phyloP scores from a whole-genome alignment of 257 asterid species.

The Solanum chiquidenum region DNA sequence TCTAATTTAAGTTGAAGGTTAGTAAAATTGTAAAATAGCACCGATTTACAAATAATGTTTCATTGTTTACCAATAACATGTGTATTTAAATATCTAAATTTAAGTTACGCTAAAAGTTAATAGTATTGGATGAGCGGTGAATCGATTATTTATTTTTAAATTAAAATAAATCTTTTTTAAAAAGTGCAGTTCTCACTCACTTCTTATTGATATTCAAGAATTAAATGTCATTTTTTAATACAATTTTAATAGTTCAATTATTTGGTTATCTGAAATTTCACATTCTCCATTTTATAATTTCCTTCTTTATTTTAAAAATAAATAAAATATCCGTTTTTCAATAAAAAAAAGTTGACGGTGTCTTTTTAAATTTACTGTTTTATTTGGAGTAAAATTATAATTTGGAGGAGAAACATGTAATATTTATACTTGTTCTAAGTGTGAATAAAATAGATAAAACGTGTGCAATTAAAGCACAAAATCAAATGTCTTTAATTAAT shows the following conservation, averaged over 20 bases:
- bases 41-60: background rate
- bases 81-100: background rate
- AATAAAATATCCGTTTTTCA: background rate
- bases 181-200: background rate
- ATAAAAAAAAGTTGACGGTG: background rate
- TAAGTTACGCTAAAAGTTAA: background rate
- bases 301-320: background rate
- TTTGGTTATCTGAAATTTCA: background rate
- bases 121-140: rapidly evolving
- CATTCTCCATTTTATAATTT: background rate
- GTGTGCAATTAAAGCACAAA: background rate
- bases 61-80: background rate
- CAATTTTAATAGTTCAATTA: background rate
- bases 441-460: background rate
- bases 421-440: background rate
- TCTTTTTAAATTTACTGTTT: background rate
- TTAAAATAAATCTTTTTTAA: background rate
- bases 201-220: background rate
- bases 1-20: background rate
- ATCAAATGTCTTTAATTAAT: background rate
- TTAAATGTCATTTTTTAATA: background rate
- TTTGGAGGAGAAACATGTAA: background rate
- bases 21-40: background rate
- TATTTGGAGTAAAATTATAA: background rate
- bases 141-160: background rate